Conservation (phyloP, 495 filamentous ascomycete species). For the Glutinoglossum americanum region DNA sequence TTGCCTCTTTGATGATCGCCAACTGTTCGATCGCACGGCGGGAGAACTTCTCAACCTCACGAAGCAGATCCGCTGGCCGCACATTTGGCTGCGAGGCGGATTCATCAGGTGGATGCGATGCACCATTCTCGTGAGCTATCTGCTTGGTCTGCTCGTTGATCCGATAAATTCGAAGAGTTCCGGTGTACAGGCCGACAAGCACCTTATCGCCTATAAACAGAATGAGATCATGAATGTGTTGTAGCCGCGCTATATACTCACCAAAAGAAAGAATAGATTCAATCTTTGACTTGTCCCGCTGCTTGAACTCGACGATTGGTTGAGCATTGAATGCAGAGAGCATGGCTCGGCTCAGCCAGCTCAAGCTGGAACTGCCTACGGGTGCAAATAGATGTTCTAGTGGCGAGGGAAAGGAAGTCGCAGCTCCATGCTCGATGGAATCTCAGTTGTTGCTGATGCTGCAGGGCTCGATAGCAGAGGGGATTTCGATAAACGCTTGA, state of each 20-base stretch:
- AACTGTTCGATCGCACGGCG: slow-evolving; percentile 75
- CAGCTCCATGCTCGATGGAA: background rate
- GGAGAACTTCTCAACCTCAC: slow-evolving; percentile 87
- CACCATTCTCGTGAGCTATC: slow-evolving; percentile 9
- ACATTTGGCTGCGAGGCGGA: slow-evolving; percentile 14
- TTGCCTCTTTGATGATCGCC: slow-evolving; percentile 84
- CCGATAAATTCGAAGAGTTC: slow-evolving; percentile 74
- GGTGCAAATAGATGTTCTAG: background rate
- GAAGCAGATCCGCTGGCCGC: slow-evolving; percentile 42
- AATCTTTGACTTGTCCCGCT: slow-evolving; percentile 85
- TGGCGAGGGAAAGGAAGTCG: background rate
- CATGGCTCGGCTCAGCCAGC: slow-evolving; percentile 32
- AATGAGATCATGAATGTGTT: background rate
- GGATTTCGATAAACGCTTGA: background rate
- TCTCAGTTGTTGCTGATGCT: background rate
- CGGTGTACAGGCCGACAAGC: slow-evolving; percentile 76
- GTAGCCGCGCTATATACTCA: slow-evolving; percentile 15
- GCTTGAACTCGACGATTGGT: slow-evolving; percentile 87
- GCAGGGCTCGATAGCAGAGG: background rate
- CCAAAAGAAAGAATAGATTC: slow-evolving; percentile 83
- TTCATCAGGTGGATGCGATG: slow-evolving; percentile 7
- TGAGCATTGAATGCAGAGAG: slow-evolving; percentile 94
- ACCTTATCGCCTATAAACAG: slow-evolving; percentile 54
- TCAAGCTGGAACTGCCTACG: background rate
- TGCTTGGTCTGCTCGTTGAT: slow-evolving; percentile 38